Evolutionary conservation across 805 yeast genomes (phyloP).

Genomic region (Lachancea kluyveri): DNA sequence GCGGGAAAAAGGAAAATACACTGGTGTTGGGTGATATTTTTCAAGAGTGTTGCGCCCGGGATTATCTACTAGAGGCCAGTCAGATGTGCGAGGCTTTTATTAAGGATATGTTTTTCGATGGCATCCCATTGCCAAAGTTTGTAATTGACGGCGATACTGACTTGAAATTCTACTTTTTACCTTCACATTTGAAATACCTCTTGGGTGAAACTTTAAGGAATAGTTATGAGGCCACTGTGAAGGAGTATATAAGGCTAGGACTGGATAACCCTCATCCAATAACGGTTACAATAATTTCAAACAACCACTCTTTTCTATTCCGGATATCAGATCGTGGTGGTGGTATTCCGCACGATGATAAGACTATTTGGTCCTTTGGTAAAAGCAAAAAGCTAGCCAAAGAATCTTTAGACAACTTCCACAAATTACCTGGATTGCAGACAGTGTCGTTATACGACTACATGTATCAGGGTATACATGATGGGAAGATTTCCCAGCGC

Average conservation of each 20-base stretch:
- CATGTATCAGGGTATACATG: conserved; percentile 11
- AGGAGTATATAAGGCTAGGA: conserved; percentile 34
- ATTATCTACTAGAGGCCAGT: conserved; percentile 54
- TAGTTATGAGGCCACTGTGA: conserved; percentile 74
- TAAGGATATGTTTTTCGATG: conserved; percentile 44
- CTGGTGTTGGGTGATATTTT: conserved; percentile 75
- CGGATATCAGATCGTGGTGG: conserved; percentile 89
- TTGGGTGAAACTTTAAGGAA: conserved; percentile 86
- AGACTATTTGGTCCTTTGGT: conserved; percentile 81
- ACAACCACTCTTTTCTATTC: conserved; percentile 61
- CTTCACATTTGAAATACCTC: conserved; percentile 79
- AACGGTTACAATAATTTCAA: conserved; percentile 64
- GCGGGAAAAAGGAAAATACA: conserved; percentile 36
- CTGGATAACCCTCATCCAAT: conserved; percentile 58
- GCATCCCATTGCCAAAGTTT: conserved; percentile 62
- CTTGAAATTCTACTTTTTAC: conserved; percentile 72
- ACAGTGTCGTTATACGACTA: conserved; percentile 30
- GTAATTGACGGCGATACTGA: conserved; percentile 67
- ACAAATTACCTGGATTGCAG: conserved; percentile 58
- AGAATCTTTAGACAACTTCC: conserved; percentile 57
- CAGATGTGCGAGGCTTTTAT: conserved; percentile 45
- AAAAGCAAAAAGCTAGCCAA: conserved; percentile 57
- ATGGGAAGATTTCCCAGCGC: no score
- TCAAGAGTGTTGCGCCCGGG: conserved; percentile 67
- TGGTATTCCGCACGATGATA: conserved; percentile 56